Evolutionary conservation across 2,329 filamentous ascomycete genomes (phyloP), one percentile per base, ranked within the genome.

Genomic region (Fusarium temperatum): DNA sequence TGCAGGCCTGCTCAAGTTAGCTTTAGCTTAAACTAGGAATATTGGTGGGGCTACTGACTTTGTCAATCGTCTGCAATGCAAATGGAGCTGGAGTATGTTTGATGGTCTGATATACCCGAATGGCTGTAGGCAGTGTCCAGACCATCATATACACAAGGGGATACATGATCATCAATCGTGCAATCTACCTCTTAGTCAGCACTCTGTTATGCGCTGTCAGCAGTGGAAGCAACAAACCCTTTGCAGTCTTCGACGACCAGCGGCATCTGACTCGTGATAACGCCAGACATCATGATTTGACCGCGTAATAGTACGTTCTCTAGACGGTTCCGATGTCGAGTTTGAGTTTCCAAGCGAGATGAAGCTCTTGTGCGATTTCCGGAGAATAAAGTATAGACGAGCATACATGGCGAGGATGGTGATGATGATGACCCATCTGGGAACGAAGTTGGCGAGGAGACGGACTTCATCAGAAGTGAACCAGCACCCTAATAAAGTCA

Each of bases 181-280:
- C 55, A 18, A 58, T 58, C 55, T 47, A 35, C 7, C 8, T 24
- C 12, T 8, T 2, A 2, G 12, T 51, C 7, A 51, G n/a, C 8
- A 6, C 6, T 8, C 12, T 2, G 3, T 3, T 12, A 2, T 20
- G 3, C 4, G 1, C 3, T 14, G 0, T 24, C 6, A 35, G 6
- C 0, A 20, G 13, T 17, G 4, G 3, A 15, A 18, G 5, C 5
- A 3, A n/a, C 41, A 26, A 7, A 58, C 55, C 11, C 41, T 58
- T 47, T 58, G 55, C 18, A 58, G 41, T 18, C 28, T 48, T 48
- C 41, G 55, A 14, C n/a, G 30, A 8, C 39, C 38, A n/a, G 41
- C 30, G n/a, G 41, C 28, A 36, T 58, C 55, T 13, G 55, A 48
- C 30, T 58, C 55, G 42, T 36, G 39, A 30, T 47, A 47, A 2